Evolutionary conservation across 2,329 filamentous ascomycete species (phyloP), one percentile per base, ranked within the genome.

Genomic region (Xylaria sp.): DNA sequence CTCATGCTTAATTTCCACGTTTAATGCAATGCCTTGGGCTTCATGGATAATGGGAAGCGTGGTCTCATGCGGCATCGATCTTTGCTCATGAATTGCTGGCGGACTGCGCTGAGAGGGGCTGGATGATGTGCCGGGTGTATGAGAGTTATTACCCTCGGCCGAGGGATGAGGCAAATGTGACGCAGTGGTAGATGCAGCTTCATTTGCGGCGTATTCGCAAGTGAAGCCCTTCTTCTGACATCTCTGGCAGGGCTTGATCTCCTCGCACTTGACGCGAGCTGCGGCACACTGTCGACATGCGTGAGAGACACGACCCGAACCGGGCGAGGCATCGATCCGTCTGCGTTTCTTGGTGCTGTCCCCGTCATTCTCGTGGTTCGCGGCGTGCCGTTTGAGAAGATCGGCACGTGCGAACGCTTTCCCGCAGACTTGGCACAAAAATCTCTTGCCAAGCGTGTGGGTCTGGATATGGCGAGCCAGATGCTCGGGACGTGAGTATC

Each of bases 341-440:
- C 85, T 81, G 41, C 84, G 80, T 73, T 84, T 86, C 72, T 85
- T 85, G 56, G 80, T 80, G 34, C 82, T 80, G 69, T 84, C 84
- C 44, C 78, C 78, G 68, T 80, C 77, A 70, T 85, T 85, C 32
- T 84, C 80, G 70, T 88, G 86, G 70, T 87, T 87, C 54, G 82
- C 78, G 51, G 84, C 81, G 72, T 88, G 86, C 15, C 86, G 82
- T 71, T 86, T 86, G 61, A 87, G 80, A 12, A 88, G 80, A 73
- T 88, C 85, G 66, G 85, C 86, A 23, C 86, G 82, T 10, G 85
- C 84, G 75, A 87, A 88, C 5, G 84, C 83, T 73, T 87, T 88
- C 65, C 84, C 82, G 71, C 86, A 87, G 65, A 87, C 80, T 48
- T 84, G 79, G 34, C 68, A 74, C 25, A 63, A 60, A 52, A 71